Conservation (phyloP, 1,284 basidiomycete species). For the Microbotryomycetes sp. region DNA sequence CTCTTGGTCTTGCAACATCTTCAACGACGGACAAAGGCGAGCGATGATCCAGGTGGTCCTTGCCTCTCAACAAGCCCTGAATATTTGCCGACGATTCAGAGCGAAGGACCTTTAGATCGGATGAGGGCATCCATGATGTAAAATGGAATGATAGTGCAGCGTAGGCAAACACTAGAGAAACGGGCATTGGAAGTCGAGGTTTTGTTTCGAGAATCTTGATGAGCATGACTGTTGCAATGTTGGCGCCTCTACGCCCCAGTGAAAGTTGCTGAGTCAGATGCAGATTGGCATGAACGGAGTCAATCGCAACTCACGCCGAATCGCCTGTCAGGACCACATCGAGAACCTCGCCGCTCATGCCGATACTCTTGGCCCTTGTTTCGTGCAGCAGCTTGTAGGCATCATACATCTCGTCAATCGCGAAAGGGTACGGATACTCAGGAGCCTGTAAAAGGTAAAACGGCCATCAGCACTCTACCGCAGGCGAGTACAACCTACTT, state of each 20-base stretch:
- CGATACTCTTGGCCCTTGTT: slow-evolving; percentile 70
- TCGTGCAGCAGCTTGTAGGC: slow-evolving; percentile 74
- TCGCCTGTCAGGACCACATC: slow-evolving; percentile 76
- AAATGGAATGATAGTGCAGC: slow-evolving; percentile 86
- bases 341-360: slow-evolving; percentile 69
- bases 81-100: slow-evolving; percentile 60
- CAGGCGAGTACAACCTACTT: background rate
- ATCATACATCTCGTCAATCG: slow-evolving; percentile 91
- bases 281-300: slow-evolving; percentile 29
- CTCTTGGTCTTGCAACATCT: slow-evolving; percentile 46
- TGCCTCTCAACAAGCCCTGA: slow-evolving; percentile 63
- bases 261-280: background rate
- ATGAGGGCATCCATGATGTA: slow-evolving; percentile 88
- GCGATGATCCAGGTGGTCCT: slow-evolving; percentile 66
- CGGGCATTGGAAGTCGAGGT: slow-evolving; percentile 52
- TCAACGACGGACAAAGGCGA: slow-evolving; percentile 78
- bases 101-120: slow-evolving; percentile 72
- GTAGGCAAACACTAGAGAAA: slow-evolving; percentile 71
- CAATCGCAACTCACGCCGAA: slow-evolving; percentile 66
- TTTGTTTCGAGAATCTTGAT: slow-evolving; percentile 68
- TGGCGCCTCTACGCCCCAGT: slow-evolving; percentile 82
- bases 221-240: slow-evolving; percentile 73
- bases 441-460: slow-evolving; percentile 20
- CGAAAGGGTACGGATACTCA: slow-evolving; percentile 79
- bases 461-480: background rate